Conservation (phyloP, 805 yeast species). For the Myxozyma kluyveri region DNA sequence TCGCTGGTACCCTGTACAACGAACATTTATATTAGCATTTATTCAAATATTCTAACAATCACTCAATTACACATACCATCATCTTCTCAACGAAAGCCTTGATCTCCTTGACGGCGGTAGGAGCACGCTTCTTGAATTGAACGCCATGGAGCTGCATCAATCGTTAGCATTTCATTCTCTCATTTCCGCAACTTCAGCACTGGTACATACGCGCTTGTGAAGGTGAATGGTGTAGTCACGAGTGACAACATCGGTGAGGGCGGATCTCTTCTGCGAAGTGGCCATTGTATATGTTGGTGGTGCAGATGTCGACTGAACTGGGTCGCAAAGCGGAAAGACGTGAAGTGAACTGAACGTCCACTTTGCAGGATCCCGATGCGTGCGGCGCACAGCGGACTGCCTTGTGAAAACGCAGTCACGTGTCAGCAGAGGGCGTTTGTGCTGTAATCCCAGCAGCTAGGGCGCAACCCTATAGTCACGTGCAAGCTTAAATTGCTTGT, state of each 20-base stretch:
- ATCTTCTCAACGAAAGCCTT: slow-evolving; percentile 97
- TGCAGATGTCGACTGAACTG: not conserved
- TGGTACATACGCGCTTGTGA: slow-evolving; percentile 91
- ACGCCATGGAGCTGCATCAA: slow-evolving; percentile 83
- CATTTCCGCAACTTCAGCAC: not conserved
- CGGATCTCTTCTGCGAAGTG: slow-evolving; percentile 53
- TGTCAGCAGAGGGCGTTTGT: not conserved
- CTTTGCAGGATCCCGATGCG: not conserved
- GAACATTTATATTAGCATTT: not conserved
- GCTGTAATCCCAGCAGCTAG: not conserved
- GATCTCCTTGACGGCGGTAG: slow-evolving; percentile 99
- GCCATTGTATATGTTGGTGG: slow-evolving; percentile 42
- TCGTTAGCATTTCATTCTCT: not conserved
- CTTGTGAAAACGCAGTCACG: slow-evolving; percentile 2
- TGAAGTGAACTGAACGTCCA: not conserved
- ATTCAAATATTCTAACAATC: not conserved
- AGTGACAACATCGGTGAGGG: slow-evolving; percentile 98
- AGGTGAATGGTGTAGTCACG: slow-evolving; percentile 99
- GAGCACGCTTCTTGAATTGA: slow-evolving; percentile 99
- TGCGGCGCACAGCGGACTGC: not conserved
- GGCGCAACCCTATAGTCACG: too few relatives aligned
- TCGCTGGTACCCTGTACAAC: slow-evolving; percentile 73
- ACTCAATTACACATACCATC: slow-evolving; percentile 49
- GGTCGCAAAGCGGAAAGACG: not conserved
- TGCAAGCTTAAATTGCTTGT: too few relatives aligned